Conservation (phyloP, 2,329 filamentous ascomycete species). For the Fusarium aywerte region DNA sequence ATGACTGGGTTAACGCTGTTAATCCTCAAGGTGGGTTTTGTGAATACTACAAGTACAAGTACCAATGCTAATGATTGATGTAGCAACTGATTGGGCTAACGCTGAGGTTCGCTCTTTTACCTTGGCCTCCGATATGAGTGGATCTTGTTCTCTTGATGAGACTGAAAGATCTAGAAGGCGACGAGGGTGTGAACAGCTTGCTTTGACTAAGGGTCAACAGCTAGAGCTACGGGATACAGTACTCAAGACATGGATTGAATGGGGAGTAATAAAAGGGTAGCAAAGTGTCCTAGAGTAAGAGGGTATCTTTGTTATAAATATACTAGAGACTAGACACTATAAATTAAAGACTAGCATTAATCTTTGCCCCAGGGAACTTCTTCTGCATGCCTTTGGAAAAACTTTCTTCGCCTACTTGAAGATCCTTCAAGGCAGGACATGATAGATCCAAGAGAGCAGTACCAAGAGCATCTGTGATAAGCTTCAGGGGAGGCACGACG, state of each 20-base stretch:
- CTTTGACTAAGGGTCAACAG: neutral
- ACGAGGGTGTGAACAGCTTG: fast-evolving
- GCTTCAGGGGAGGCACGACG: neutral
- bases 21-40: neutral
- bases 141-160: neutral
- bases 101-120: neutral
- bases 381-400: conserved; percentile 4
- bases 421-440: conserved; percentile 19
- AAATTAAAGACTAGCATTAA: neutral
- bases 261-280: neutral
- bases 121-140: fast-evolving
- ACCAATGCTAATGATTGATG: fast-evolving
- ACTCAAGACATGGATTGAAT: neutral
- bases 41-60: fast-evolving
- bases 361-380: conserved; percentile 13
- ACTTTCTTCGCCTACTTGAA: neutral
- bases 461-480: conserved; percentile 1
- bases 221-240: fast-evolving
- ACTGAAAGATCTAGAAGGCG: neutral
- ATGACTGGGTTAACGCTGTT: neutral
- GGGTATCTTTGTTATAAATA: neutral
- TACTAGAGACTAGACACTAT: neutral
- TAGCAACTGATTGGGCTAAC: conserved; percentile 6
- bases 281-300: neutral
- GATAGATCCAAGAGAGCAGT: neutral